A percentile compares a stretch with the other conserved stretches of the same genome.
Evolutionary conservation across 106 monocot species (phyloP).

Genomic region (Amphibolis antarctica): DNA sequence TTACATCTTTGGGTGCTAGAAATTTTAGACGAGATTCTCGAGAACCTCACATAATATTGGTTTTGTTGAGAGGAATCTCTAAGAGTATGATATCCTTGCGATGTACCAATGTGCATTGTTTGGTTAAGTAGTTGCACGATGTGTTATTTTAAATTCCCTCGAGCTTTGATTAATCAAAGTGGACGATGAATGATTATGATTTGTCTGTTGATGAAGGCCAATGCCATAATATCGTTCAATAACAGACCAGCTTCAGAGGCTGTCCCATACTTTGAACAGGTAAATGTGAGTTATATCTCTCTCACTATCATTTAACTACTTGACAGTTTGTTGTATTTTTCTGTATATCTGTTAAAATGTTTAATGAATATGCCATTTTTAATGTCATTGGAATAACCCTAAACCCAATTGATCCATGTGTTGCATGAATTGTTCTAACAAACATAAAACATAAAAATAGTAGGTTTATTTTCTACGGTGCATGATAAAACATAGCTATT

Average conservation of each 20-base stretch:
- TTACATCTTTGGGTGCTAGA: neutral
- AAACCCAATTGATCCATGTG: too few relatives aligned
- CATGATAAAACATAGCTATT: too few relatives aligned
- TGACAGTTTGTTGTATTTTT: too few relatives aligned
- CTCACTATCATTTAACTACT: too few relatives aligned
- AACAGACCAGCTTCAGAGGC: constrained; percentile 81
- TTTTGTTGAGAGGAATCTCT: neutral
- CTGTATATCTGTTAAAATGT: too few relatives aligned
- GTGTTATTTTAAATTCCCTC: neutral
- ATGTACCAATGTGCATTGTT: neutral
- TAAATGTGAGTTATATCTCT: too few relatives aligned
- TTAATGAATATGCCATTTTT: too few relatives aligned
- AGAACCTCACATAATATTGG: neutral
- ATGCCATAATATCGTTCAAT: constrained; percentile 78
- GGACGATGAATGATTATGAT: neutral
- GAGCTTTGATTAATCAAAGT: neutral
- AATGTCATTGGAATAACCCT: too few relatives aligned
- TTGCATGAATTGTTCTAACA: too few relatives aligned
- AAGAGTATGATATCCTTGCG: neutral
- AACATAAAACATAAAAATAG: too few relatives aligned
- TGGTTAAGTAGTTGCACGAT: neutral
- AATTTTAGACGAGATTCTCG: neutral
- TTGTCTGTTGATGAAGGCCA: constrained; percentile 37
- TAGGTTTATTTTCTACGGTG: too few relatives aligned
- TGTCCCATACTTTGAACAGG: constrained; percentile 95